A percentile compares a stretch with the other conserved stretches of the same genome.
Conservation (phyloP, 108 stramenopile genomes). For the Stephanodiscus minutulus region DNA sequence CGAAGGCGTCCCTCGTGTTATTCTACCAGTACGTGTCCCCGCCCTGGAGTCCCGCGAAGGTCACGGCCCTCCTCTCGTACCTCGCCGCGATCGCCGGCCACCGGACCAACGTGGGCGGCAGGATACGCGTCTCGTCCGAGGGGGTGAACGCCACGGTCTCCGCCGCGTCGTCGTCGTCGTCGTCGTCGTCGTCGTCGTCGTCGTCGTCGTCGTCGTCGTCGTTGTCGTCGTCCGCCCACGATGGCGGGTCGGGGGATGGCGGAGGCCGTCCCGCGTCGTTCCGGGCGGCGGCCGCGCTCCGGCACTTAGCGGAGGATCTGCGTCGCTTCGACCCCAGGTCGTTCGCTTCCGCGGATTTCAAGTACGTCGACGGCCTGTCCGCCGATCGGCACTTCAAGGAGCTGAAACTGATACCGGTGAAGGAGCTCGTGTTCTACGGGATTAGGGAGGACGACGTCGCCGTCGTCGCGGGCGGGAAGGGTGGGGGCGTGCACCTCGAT, state of each 20-base stretch:
- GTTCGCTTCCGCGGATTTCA: conserved; percentile 79
- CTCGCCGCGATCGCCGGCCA: conserved; percentile 51
- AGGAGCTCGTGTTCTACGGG: conserved; percentile 92
- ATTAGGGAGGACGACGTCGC: conserved; percentile 50
- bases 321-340: conserved; percentile 60
- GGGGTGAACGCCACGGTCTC: conserved; percentile 82
- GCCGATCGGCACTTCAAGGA: conserved; percentile 88
- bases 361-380: conserved; percentile 75
- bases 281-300: conserved; percentile 56
- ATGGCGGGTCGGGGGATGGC: no score
- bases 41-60: conserved; percentile 55
- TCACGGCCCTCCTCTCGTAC: conserved; percentile 59
- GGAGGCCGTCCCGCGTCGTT: conserved; percentile 7
- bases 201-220: no score
- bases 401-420: conserved; percentile 85
- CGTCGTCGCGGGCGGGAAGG: conserved; percentile 11
- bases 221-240: no score
- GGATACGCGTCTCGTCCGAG: conserved; percentile 81
- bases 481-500: conserved; percentile 83
- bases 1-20: conserved; percentile 66
- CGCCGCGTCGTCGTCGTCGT: no score
- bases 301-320: conserved; percentile 72
- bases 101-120: conserved; percentile 68
- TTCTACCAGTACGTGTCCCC: conserved; percentile 84
- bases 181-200: no score